These are phyloP conservation scores for Gastrodia elata DNA, from an alignment of 106 monocot genomes.

Conservation along the genomic window DNA sequence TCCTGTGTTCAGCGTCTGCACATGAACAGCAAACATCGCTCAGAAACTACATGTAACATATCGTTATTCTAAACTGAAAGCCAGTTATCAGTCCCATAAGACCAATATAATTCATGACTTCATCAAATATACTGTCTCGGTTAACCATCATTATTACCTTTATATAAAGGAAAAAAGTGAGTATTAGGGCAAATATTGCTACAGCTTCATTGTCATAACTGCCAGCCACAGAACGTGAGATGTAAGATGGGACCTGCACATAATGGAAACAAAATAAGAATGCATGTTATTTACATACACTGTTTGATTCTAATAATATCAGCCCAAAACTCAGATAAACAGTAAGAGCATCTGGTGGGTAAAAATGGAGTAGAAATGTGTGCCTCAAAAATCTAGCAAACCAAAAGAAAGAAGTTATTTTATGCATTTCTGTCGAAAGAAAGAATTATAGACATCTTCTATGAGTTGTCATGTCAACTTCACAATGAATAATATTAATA, in stretches of 20 bases:
- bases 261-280: not conserved
- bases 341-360: not conserved
- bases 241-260: conserved; percentile 88
- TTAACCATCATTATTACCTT: conserved; percentile 44
- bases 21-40: not conserved
- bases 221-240: conserved; percentile 96
- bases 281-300: conserved; percentile 2
- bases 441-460: not conserved
- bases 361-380: not conserved
- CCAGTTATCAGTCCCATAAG: not conserved
- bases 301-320: not conserved
- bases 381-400: not conserved
- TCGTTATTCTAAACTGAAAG: not conserved
- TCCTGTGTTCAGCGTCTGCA: conserved; percentile 96
- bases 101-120: not conserved
- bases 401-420: not conserved
- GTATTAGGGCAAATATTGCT: conserved; percentile 94
- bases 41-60: not conserved
- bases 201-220: conserved; percentile 99
- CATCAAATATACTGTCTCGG: not conserved
- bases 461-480: not conserved
- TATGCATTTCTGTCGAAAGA: not conserved
- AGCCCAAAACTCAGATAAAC: not conserved
- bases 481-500: not conserved
- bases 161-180: conserved; percentile 95